phyloP scores from a whole-genome alignment of 2,329 filamentous ascomycete genomes.

The Hypoxylon rubiginosum region DNA sequence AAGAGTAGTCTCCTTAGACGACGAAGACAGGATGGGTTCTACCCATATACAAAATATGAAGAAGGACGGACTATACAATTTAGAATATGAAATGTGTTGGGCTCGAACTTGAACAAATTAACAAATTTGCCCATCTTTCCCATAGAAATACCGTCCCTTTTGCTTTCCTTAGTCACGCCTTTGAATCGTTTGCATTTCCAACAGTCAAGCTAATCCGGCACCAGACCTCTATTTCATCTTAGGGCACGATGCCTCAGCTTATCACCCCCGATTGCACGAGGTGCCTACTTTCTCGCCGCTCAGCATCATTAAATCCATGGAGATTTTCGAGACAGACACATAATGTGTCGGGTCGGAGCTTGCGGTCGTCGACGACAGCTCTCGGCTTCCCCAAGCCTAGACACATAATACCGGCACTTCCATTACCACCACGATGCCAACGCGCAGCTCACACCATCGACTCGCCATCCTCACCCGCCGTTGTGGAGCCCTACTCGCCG shows the following conservation, averaged over 20 bases:
- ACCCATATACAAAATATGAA: neutral
- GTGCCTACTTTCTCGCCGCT: constrained; percentile 1
- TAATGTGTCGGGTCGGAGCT: constrained; percentile 25
- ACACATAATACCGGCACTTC: constrained; percentile 33
- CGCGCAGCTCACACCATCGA: constrained; percentile 46
- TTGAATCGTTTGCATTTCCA: neutral
- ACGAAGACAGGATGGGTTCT: neutral
- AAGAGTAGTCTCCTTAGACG: no score
- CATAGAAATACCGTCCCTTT: neutral
- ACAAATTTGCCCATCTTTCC: neutral
- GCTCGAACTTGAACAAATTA: neutral
- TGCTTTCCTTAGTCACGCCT: neutral
- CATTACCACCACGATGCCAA: constrained; percentile 13
- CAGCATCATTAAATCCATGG: neutral
- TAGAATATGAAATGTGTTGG: neutral
- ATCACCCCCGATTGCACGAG: constrained; percentile 13
- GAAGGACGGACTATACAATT: neutral
- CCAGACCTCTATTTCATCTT: constrained; percentile 5
- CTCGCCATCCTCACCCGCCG: constrained; percentile 39
- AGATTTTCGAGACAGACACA: constrained; percentile 25
- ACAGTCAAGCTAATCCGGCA: constrained; percentile 17
- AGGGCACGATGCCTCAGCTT: constrained; percentile 28
- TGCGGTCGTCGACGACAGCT: constrained; percentile 30
- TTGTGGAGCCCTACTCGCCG: constrained; percentile 67
- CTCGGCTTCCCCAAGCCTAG: constrained; percentile 40